Conservation (phyloP, 225 moss, liverwort and hornwort genomes). For the Neckera pumila region DNA sequence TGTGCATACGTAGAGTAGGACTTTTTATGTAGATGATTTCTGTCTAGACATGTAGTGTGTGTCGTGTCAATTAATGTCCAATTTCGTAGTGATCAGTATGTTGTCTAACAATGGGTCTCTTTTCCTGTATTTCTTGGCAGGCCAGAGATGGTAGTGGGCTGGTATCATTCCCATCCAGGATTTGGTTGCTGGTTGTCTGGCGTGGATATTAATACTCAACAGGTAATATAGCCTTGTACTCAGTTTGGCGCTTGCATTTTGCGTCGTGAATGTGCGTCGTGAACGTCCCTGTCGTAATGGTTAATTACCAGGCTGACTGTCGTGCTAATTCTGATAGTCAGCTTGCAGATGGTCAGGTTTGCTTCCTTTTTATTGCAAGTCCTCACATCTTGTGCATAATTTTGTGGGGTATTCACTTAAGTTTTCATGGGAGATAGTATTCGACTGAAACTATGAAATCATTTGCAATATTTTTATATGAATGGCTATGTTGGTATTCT, state of each 20-base stretch:
- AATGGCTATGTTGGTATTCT: neutral
- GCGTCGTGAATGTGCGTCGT: neutral
- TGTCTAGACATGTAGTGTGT: neutral
- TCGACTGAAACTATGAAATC: neutral
- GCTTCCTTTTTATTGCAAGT: neutral
- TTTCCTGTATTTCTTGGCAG: conserved; percentile 12
- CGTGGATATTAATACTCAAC: conserved; percentile 94
- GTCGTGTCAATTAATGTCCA: neutral
- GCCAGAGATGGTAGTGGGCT: conserved; percentile 98
- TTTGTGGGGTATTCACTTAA: neutral
- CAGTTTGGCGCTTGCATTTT: neutral
- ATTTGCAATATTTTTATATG: neutral
- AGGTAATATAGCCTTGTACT: conserved; percentile 24
- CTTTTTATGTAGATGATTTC: neutral
- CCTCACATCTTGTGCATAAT: neutral
- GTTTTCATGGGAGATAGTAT: neutral
- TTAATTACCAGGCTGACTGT: neutral
- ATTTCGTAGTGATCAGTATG: neutral
- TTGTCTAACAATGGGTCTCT: neutral
- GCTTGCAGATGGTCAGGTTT: neutral
- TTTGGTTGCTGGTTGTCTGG: conserved; percentile 99
- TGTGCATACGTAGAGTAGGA: neutral
- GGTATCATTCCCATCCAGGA: conserved; percentile 98
- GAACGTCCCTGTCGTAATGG: neutral
- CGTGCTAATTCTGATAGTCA: neutral